Conservation (phyloP, 2,329 filamentous ascomycete species). For the Aaosphaeria pasadenensis region DNA sequence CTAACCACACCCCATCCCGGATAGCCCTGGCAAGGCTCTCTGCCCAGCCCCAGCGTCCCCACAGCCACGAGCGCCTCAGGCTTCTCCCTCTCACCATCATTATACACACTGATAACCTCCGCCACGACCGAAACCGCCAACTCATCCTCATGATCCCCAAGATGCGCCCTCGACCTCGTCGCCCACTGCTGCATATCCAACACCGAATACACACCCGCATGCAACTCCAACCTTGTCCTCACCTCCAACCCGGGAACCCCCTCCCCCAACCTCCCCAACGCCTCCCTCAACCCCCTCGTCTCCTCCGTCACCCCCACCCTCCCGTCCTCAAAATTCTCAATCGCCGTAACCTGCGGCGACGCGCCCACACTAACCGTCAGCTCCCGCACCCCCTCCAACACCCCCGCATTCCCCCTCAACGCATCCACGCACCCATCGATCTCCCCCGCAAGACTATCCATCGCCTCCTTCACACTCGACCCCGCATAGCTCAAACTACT, state of each 20-base stretch:
- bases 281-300: no score
- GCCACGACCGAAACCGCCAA: constrained; percentile 68
- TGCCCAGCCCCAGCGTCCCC: constrained; percentile 66
- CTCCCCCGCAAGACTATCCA: constrained; percentile 59
- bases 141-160: constrained; percentile 6
- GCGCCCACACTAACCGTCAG: constrained; percentile 69
- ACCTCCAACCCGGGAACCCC: no score
- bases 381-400: constrained; percentile 31
- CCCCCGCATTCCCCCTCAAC: constrained; percentile 24
- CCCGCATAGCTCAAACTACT: constrained; percentile 68
- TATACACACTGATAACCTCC: constrained; percentile 68
- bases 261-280: no score
- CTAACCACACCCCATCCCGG: constrained; percentile 68
- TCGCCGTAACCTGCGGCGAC: constrained; percentile 67
- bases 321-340: no score
- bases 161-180: constrained; percentile 57
- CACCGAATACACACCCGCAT: constrained; percentile 73
- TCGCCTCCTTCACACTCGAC: constrained; percentile 55
- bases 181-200: constrained; percentile 78
- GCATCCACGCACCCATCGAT: constrained; percentile 53
- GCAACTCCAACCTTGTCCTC: constrained; percentile 56
- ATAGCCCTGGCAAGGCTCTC: constrained; percentile 71
- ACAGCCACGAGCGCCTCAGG: constrained; percentile 67
- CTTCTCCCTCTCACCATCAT: constrained; percentile 27
- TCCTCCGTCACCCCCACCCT: no score